Evolutionary conservation across 192 early-diverging fungal species (phyloP).

Genomic region (Entophlyctis luteolus): DNA sequence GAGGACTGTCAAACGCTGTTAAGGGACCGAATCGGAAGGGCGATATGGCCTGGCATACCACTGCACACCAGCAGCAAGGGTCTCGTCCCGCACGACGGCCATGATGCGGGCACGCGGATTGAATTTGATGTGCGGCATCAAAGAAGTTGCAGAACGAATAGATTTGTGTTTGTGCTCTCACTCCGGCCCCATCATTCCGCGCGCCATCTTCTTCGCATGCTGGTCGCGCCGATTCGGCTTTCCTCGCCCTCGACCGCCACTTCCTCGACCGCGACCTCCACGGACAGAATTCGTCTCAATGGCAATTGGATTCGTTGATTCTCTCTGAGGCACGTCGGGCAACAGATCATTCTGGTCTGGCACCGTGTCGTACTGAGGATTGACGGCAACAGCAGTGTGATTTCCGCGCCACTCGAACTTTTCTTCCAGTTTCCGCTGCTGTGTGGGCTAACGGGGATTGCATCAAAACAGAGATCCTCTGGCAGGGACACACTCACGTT

Average conservation of each 20-base stretch:
- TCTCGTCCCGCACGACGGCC: background rate
- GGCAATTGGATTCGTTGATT: too few species aligned
- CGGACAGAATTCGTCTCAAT: conserved; percentile 4
- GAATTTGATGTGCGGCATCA: conserved; percentile 16
- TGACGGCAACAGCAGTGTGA: conserved; percentile 26
- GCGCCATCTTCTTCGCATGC: conserved; percentile 65
- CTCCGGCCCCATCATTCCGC: conserved; percentile 28
- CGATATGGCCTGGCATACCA: background rate
- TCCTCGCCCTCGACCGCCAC: conserved; percentile 14
- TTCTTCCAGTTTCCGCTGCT: conserved; percentile 52
- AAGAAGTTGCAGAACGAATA: background rate
- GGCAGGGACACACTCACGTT: conserved; percentile 58
- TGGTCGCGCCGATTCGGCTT: conserved; percentile 66
- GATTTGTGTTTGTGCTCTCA: too few species aligned
- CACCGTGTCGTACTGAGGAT: background rate
- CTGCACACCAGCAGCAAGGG: background rate
- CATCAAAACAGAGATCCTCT: background rate
- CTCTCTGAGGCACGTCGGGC: too few species aligned
- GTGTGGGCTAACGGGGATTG: conserved; percentile 51
- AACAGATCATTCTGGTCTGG: background rate
- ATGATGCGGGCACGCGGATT: background rate
- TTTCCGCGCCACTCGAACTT: conserved; percentile 60
- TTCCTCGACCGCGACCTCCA: conserved; percentile 20
- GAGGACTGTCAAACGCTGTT: background rate
- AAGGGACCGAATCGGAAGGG: background rate